These are phyloP conservation scores for Nakazawaea pomicola DNA, from an alignment of 805 yeast genomes.

Conservation along the genomic window DNA sequence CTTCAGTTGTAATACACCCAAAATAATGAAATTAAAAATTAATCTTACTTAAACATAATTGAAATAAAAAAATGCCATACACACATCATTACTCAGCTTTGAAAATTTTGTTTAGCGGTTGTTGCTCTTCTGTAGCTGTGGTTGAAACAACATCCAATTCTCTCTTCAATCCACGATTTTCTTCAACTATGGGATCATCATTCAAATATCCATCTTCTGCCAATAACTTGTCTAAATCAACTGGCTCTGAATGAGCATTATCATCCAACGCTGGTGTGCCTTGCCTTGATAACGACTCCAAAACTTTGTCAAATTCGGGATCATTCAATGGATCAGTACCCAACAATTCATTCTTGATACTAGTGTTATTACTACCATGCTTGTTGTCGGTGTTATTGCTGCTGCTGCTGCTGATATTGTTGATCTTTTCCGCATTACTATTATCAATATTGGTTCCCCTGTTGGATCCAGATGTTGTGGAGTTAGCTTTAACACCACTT, in stretches of 20 bases:
- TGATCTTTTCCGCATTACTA: too few relatives aligned
- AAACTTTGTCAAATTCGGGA: constrained; percentile 15
- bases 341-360: background rate
- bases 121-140: background rate
- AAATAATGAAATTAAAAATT: too few relatives aligned
- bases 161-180: background rate
- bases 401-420: too few relatives aligned
- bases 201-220: constrained; percentile 9
- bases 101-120: too few relatives aligned
- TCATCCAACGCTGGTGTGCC: constrained; percentile 13
- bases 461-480: too few relatives aligned
- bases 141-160: background rate
- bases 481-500: too few relatives aligned
- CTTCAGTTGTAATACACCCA: too few relatives aligned
- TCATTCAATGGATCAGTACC: constrained; percentile 8
- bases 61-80: background rate
- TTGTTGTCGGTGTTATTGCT: too few relatives aligned
- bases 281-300: constrained; percentile 16
- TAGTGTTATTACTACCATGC: too few relatives aligned
- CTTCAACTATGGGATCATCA: background rate
- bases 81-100: background rate
- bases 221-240: constrained; percentile 11
- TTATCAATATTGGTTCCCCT: too few relatives aligned
- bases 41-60: background rate
- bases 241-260: background rate